Percentiles rank a stretch among this genome's conserved stretches.
Evolutionary conservation across 192 early-diverging fungal species (phyloP).

Genomic region (Diversispora epigaea): DNA sequence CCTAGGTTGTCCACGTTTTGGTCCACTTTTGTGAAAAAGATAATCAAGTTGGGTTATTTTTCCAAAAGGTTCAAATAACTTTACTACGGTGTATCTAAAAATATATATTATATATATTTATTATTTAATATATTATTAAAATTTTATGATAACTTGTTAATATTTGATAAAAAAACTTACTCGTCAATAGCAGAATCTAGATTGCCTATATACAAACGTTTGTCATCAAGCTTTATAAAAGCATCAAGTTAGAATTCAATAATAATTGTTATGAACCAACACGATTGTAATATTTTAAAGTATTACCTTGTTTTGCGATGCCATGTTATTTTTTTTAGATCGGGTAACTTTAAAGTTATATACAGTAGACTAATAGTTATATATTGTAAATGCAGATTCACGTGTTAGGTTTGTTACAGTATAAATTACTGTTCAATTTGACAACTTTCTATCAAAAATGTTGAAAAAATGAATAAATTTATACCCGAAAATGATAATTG

Average conservation of each 20-base stretch:
- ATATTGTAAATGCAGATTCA: too few relatives aligned
- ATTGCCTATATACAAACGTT: constrained; percentile 71
- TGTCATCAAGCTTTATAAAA: constrained; percentile 37
- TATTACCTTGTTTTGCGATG: too few relatives aligned
- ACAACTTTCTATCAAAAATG: neutral
- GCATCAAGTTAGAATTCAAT: neutral
- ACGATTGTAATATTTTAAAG: too few relatives aligned
- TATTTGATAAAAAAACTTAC: constrained; percentile 38
- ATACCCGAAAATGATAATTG: neutral
- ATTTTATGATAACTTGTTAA: neutral
- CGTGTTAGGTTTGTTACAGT: too few relatives aligned
- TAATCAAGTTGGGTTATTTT: constrained; percentile 65
- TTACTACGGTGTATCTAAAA: constrained; percentile 59
- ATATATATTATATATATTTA: neutral
- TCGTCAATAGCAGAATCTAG: constrained; percentile 63
- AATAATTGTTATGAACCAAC: neutral
- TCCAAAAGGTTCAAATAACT: constrained; percentile 67
- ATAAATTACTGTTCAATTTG: too few relatives aligned
- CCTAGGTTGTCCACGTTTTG: constrained; percentile 62
- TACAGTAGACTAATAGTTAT: too few relatives aligned
- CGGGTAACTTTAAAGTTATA: too few relatives aligned
- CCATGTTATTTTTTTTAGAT: too few relatives aligned
- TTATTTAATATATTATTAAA: too few relatives aligned
- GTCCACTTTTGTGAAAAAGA: constrained; percentile 65
- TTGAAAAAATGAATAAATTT: neutral